Evolutionary conservation across 495 filamentous ascomycete species (phyloP).

Genomic region (Baudoinia panamericana): DNA sequence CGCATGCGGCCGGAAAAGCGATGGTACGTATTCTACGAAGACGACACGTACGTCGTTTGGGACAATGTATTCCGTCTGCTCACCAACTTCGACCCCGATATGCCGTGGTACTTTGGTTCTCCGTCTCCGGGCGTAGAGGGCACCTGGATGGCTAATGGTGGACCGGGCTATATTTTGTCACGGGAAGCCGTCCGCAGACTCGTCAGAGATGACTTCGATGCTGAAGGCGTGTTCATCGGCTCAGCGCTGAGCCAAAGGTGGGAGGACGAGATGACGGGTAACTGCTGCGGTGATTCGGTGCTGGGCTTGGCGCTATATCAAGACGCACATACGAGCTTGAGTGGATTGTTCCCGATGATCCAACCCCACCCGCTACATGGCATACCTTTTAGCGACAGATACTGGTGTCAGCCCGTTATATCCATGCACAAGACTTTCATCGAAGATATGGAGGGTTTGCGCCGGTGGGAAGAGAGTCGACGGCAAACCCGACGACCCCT

Average conservation of each 20-base stretch:
- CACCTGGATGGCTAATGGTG: conserved; percentile 44
- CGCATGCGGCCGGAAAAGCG: conserved; percentile 36
- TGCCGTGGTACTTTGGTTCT: conserved; percentile 44
- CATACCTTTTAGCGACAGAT: conserved; percentile 2
- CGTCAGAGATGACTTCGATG: conserved; percentile 4
- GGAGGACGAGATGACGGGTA: conserved; percentile 5
- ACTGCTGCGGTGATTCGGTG: conserved; percentile 14
- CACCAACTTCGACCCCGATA: conserved; percentile 34
- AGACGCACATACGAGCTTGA: not conserved
- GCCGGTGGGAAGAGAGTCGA: conserved; percentile 10
- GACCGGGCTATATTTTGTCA: conserved; percentile 40
- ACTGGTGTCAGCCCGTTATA: conserved; percentile 22
- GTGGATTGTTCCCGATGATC: conserved; percentile 11
- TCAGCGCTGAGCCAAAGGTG: conserved; percentile 7
- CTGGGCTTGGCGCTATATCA: conserved; percentile 7
- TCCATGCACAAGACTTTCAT: conserved; percentile 14
- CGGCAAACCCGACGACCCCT: conserved; percentile 9
- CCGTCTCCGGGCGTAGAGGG: conserved; percentile 20
- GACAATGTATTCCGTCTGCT: conserved; percentile 48
- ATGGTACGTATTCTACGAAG: conserved; percentile 60
- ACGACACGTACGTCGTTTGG: conserved; percentile 55
- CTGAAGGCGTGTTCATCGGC: conserved; percentile 4
- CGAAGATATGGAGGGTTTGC: conserved; percentile 11
- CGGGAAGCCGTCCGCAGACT: conserved; percentile 34
- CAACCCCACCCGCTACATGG: conserved; percentile 4